A percentile compares a stretch with the other conserved stretches of the same genome.
Evolutionary conservation across 208 protist species (phyloP).

Genomic region (Acanthamoeba culbertsoni): DNA sequence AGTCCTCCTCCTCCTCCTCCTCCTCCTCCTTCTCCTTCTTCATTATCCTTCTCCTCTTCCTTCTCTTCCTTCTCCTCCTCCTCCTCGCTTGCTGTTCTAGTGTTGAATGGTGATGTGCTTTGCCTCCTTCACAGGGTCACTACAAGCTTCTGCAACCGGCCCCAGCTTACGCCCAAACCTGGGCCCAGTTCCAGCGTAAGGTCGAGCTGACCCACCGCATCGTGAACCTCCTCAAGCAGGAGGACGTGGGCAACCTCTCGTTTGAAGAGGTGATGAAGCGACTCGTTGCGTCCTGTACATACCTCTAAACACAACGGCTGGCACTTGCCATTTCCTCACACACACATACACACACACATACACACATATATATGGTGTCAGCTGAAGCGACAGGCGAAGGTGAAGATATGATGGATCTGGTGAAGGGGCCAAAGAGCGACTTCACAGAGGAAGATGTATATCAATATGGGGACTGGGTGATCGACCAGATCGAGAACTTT

Average conservation of each 20-base stretch:
- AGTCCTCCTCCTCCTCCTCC: no score
- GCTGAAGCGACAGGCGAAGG: not conserved
- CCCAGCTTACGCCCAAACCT: not conserved
- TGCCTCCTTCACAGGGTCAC: not conserved
- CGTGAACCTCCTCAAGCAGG: not conserved
- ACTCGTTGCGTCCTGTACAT: not conserved
- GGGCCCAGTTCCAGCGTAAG: not conserved
- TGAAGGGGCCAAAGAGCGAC: not conserved
- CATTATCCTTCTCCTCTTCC: no score
- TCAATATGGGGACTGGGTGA: not conserved
- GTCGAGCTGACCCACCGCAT: not conserved
- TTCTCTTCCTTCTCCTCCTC: not conserved
- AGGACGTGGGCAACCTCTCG: not conserved
- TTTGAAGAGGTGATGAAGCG: slow-evolving; percentile 19
- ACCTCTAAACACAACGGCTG: not conserved
- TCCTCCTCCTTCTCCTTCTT: not conserved
- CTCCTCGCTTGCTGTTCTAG: not conserved
- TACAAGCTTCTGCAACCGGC: slow-evolving; percentile 24
- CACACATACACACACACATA: not conserved
- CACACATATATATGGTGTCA: not conserved
- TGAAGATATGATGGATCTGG: not conserved
- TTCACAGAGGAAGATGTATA: not conserved
- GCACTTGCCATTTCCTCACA: not conserved
- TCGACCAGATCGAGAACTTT: slow-evolving; percentile 34
- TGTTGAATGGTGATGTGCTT: not conserved